Conservation (phyloP, 768 basidiomycete genomes). For the Cubamyces sp. region DNA sequence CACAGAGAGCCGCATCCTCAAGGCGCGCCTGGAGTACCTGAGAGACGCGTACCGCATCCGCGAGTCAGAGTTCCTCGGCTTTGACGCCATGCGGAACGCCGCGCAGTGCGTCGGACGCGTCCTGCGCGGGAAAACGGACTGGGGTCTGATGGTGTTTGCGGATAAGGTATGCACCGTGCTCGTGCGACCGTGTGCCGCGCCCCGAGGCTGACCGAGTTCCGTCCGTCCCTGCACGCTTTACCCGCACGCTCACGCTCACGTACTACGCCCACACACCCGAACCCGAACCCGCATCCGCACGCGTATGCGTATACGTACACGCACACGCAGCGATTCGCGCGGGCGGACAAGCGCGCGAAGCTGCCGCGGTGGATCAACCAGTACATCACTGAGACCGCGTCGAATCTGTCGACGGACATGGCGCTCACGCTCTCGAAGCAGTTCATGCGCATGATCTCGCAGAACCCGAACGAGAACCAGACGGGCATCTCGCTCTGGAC, state of each 20-base stretch:
- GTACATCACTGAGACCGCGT: constrained; percentile 97
- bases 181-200: constrained; percentile 1
- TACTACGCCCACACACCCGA: too few relatives aligned
- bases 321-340: constrained; percentile 76
- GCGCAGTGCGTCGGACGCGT: constrained; percentile 99
- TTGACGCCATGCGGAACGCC: constrained; percentile 99
- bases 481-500: constrained; percentile 96
- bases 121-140: constrained; percentile 97
- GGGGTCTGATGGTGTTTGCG: constrained; percentile 99
- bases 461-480: constrained; percentile 95
- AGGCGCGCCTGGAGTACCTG: constrained; percentile 95
- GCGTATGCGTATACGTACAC: too few relatives aligned
- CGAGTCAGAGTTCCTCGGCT: constrained; percentile 98
- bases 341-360: constrained; percentile 93
- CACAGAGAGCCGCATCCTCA: constrained; percentile 96
- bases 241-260: too few relatives aligned
- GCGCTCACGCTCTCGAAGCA: constrained; percentile 91
- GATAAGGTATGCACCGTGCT: constrained; percentile 71
- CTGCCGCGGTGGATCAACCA: constrained; percentile 99
- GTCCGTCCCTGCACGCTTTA: background rate
- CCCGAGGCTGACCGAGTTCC: constrained; percentile 2
- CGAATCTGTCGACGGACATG: constrained; percentile 98
- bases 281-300: too few relatives aligned
- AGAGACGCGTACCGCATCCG: constrained; percentile 98
- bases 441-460: constrained; percentile 98